Base-by-base conservation (phyloP, 2,329 filamentous ascomycete species). In the Cladosporium sp. region DNA sequence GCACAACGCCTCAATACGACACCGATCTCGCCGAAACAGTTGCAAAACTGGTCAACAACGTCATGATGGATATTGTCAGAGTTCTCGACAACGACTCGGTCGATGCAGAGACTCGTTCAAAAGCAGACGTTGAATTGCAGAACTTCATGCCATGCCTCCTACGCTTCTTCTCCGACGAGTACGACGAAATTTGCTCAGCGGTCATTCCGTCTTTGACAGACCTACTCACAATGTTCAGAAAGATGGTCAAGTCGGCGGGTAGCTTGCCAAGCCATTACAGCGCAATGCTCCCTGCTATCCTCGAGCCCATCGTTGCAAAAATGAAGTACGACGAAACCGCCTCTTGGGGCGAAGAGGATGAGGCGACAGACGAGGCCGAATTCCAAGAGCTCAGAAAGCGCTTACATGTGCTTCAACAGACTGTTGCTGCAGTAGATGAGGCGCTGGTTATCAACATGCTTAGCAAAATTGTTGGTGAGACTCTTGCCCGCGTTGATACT, bases 261-360 rank as follows among this genome's bases (percentile, higher is more conserved):
- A 83, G 87, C 23, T 83, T 96, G n/a, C 88, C 91, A 21, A 80
- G 85, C 57, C 86, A 91, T 64, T 95, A 96, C 77, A 84, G 87
- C n/a, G 84, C 87, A 61, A 95, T 97, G 85, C 84, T 99, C 14
- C 87, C 91, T 29, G 91, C 92, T 5, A 93, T 98, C 62, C 82
- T 99, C 66, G 92, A 97, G 76, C 92, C 93, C 64, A 94, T 98
- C 72, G 91, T 99, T 67, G 84, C 87, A 65, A 99, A 99, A 81
- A 97, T 98, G 93, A 90, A 94, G 75, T 98, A 96, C 75, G 95
- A 99, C 73, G 94, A 97, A 76, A 97, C 94, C 6, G 91, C 91
- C 1, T 90, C 87, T 23, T 98, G 94, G 94, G 94, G 93, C 44
- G 89, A 93, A 66, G 93, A 97, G 75, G 93, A 96, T 72, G 93